Evolutionary conservation across 768 basidiomycete species (phyloP).

Genomic region (Tephrocybe sp.): DNA sequence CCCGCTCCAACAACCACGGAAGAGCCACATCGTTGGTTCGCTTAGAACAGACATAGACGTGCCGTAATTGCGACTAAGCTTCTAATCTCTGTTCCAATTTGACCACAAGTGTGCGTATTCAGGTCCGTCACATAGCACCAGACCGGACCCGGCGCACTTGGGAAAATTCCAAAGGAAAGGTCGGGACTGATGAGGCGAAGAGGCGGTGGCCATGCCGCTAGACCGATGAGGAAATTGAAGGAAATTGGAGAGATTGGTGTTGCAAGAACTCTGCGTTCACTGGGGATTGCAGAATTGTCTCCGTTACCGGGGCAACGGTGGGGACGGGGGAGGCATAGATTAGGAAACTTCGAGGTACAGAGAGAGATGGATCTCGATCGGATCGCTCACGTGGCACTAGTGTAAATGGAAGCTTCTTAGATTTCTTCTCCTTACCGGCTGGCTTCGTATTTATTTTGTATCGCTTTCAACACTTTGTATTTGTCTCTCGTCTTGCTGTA

Average conservation of each 20-base stretch:
- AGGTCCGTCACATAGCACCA: slow-evolving; percentile 13
- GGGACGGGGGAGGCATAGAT: slow-evolving; percentile 2
- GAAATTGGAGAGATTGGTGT: background rate
- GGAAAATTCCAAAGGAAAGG: slow-evolving; percentile 19
- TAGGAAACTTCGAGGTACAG: slow-evolving; percentile 6
- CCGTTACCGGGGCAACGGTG: slow-evolving; percentile 13
- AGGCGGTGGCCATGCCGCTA: no score
- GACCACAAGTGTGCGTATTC: slow-evolving; percentile 11
- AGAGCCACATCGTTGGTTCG: slow-evolving; percentile 17
- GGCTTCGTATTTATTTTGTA: slow-evolving; percentile 23
- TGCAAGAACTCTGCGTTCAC: background rate
- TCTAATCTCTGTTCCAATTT: slow-evolving; percentile 13
- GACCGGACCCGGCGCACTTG: slow-evolving; percentile 19
- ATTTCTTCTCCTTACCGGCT: slow-evolving; percentile 19
- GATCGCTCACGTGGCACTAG: slow-evolving; percentile 22
- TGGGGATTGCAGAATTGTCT: slow-evolving; percentile 4
- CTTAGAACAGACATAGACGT: slow-evolving; percentile 8
- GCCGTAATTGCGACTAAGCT: slow-evolving; percentile 13
- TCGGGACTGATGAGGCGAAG: slow-evolving; percentile 8
- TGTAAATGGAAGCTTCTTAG: slow-evolving; percentile 23
- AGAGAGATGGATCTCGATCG: slow-evolving; percentile 19
- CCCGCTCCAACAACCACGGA: slow-evolving; percentile 23
- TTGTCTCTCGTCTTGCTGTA: slow-evolving; percentile 19
- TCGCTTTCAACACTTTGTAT: slow-evolving; percentile 18
- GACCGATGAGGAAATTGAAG: background rate